A percentile compares a stretch with the other conserved stretches of the same genome.
Conservation (phyloP, 306 rosid species). For the Lotus japonicus region DNA sequence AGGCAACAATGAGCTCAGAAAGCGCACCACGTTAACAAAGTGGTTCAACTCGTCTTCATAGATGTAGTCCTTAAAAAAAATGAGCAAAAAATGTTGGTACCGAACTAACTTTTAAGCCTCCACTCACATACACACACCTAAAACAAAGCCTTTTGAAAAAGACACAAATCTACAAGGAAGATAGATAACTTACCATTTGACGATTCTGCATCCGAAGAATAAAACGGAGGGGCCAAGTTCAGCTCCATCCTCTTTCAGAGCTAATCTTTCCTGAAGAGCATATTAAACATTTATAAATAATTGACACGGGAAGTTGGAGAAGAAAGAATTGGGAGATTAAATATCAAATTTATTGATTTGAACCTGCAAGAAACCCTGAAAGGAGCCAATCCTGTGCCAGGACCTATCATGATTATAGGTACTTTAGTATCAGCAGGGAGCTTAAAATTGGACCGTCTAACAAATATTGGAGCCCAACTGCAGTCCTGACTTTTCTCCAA, state of each 20-base stretch:
- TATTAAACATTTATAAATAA: neutral
- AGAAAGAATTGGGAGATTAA: neutral
- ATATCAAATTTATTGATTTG: constrained; percentile 21
- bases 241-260: constrained; percentile 64
- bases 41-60: constrained; percentile 82
- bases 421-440: constrained; percentile 75
- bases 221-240: constrained; percentile 73
- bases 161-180: neutral
- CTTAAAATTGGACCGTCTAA: constrained; percentile 90
- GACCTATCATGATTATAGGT: constrained; percentile 95
- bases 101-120: neutral
- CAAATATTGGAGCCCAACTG: constrained; percentile 90
- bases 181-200: constrained; percentile 50
- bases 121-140: neutral
- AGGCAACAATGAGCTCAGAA: constrained; percentile 83
- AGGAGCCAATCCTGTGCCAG: constrained; percentile 99
- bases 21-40: constrained; percentile 67
- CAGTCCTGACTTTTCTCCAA: constrained; percentile 60
- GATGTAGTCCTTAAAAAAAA: constrained; percentile 65
- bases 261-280: constrained; percentile 72
- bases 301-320: neutral
- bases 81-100: neutral
- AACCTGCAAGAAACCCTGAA: constrained; percentile 99
- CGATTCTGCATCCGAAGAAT: constrained; percentile 95
- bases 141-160: neutral